Base-by-base conservation (phyloP, 192 early-diverging fungal genomes). In the Globomyces pollinis-pini region DNA sequence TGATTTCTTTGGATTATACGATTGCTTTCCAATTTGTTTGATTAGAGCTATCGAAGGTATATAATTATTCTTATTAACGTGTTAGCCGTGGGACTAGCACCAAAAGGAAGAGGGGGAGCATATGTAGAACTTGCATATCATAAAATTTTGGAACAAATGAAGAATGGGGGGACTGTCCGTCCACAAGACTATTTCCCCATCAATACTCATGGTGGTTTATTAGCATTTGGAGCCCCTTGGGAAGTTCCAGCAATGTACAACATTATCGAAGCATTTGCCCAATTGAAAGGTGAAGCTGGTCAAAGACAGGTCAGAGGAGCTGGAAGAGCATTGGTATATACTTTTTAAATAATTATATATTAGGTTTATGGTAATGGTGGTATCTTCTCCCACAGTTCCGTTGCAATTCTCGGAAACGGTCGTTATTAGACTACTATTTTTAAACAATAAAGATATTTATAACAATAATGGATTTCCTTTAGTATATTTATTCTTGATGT, bases 321-420 rank as follows among this genome's bases (percentile, higher is more conserved):
- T n/a, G 16, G 63, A 2, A 31, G 72, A 42, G 72, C 72, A 4
- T 51, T 74, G 15, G 72, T 74, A 1, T n/a, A n/a, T n/a, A n/a
- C n/a, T n/a, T n/a, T n/a, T n/a, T n/a, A n/a, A n/a, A n/a, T n/a
- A n/a, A n/a, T n/a, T n/a, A n/a, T n/a, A n/a, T n/a, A n/a, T n/a
- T n/a, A n/a, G n/a, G n/a, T n/a, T n/a, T 74, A 74, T 47, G 72
- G 72, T 29, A 74, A 74, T 50, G 72, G 72, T 16, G 72, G 72
- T 21, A 74, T 74, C 41, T 70, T 74, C 42, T 64, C 61, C 0
- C 64, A 65, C 16, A 57, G 50, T 28, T 67, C 72, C 11, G 65
- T 74, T 15, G 72, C 72, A 1, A 61, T 74, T 45, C 38, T 64
- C 9, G 62, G 62, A 0, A 67, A 67, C 26, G 65, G 65, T 11